Evolutionary conservation across 164 flowering plant genomes (phyloP).

Genomic region (Stephania yunnanensis): DNA sequence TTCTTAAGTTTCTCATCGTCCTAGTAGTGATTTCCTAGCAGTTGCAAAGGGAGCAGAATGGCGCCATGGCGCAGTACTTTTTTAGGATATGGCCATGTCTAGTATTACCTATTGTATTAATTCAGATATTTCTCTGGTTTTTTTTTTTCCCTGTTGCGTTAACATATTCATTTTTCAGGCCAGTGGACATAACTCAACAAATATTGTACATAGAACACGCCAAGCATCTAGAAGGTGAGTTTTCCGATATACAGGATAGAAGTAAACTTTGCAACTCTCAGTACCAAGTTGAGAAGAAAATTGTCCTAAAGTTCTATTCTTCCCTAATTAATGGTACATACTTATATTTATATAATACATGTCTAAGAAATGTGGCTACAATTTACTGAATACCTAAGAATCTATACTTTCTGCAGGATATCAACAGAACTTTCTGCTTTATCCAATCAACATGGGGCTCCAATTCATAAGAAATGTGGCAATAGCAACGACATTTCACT

Average conservation of each 20-base stretch:
- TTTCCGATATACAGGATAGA: not conserved
- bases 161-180: conserved; percentile 22
- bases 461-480: conserved; percentile 30
- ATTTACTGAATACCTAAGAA: not conserved
- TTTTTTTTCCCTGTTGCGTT: not conserved
- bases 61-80: not conserved
- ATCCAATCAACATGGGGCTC: conserved; percentile 34
- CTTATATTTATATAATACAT: too few species aligned
- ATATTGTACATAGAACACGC: conserved; percentile 46
- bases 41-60: not conserved
- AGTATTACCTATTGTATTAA: too few species aligned
- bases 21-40: not conserved
- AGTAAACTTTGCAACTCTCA: too few species aligned
- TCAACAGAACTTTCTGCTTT: conserved; percentile 42
- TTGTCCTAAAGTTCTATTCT: too few species aligned
- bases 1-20: not conserved
- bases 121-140: too few species aligned
- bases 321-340: too few species aligned
- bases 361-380: too few species aligned
- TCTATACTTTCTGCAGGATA: conserved; percentile 38
- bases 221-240: conserved; percentile 60
- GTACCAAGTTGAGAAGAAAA: too few species aligned
- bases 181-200: conserved; percentile 33
- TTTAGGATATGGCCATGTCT: not conserved
- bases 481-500: conserved; percentile 26